phyloP scores from a whole-genome alignment of 2,329 filamentous ascomycete genomes.

The Ophiostoma sp. region DNA sequence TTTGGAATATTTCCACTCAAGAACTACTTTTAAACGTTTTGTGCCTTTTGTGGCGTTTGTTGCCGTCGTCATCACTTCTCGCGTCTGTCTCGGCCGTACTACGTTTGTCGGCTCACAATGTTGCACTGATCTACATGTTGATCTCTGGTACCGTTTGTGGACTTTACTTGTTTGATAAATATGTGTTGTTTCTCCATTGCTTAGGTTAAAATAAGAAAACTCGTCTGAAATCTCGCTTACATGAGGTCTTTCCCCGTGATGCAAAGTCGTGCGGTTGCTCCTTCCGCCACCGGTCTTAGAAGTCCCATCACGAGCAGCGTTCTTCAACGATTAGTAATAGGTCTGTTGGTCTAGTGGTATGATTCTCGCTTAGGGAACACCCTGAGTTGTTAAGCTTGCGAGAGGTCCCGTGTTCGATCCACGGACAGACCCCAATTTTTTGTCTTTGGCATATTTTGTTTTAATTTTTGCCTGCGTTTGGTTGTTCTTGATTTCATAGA shows the following conservation, averaged over 20 bases:
- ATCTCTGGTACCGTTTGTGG: not conserved
- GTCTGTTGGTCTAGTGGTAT: conserved; percentile 53
- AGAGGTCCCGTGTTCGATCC: conserved; percentile 16
- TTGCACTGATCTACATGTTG: not conserved
- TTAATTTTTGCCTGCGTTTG: not conserved
- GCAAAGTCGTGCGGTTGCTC: not conserved
- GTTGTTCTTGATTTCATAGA: not conserved
- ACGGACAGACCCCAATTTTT: conserved; percentile 10
- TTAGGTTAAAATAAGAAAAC: not conserved
- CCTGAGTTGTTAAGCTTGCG: conserved; percentile 14
- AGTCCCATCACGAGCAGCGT: not conserved
- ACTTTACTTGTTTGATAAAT: not conserved
- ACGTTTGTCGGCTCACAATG: not conserved
- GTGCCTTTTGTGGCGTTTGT: not conserved
- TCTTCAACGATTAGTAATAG: not conserved
- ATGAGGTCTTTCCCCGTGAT: not conserved
- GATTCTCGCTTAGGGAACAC: conserved; percentile 58
- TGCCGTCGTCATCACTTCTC: not conserved
- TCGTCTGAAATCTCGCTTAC: not conserved
- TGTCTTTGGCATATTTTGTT: not conserved
- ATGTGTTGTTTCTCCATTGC: not conserved
- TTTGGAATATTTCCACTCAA: no score
- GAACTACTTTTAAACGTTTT: not conserved
- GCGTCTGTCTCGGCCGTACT: conserved; percentile 10
- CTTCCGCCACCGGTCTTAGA: not conserved